phyloP scores from a whole-genome alignment of 164 flowering plant genomes.

The Berberis vulgaris region DNA sequence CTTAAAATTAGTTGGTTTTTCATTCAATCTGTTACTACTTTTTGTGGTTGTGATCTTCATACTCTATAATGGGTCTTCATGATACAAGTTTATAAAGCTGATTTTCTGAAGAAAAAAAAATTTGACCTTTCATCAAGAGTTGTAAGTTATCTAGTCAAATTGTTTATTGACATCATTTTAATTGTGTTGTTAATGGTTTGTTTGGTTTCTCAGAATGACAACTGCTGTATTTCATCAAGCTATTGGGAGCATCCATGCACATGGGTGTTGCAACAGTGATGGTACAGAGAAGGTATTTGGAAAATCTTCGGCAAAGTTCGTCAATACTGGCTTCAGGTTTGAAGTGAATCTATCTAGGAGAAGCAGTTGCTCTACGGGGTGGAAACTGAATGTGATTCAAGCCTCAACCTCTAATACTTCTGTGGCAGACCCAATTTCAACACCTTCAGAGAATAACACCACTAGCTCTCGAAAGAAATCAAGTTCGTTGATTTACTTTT shows the following conservation, averaged over 20 bases:
- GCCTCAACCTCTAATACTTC: slow-evolving; percentile 53
- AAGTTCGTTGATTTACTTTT: slow-evolving; percentile 29
- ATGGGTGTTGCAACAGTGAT: slow-evolving; percentile 21
- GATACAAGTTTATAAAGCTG: neutral
- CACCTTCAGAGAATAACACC: slow-evolving; percentile 34
- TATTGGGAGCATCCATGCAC: slow-evolving; percentile 31
- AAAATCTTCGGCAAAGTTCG: slow-evolving; percentile 24
- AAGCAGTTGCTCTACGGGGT: slow-evolving; percentile 18
- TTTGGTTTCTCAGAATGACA: slow-evolving; percentile 50
- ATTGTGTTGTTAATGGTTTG: neutral
- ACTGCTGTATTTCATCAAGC: slow-evolving; percentile 42
- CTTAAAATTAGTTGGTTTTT: neutral
- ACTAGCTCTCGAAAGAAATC: slow-evolving; percentile 55
- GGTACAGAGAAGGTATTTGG: slow-evolving; percentile 19
- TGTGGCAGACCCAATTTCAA: slow-evolving; percentile 39
- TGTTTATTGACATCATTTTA: neutral
- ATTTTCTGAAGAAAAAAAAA: too few relatives aligned
- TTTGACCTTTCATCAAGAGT: too few relatives aligned
- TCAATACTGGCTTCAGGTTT: slow-evolving; percentile 23
- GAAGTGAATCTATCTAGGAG: slow-evolving; percentile 20
- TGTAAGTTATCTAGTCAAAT: neutral
- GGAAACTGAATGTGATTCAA: slow-evolving; percentile 27
- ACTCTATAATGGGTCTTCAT: neutral
- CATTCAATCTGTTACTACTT: neutral
- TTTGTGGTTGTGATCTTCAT: neutral